Evolutionary conservation across 306 rosid genomes (phyloP), one percentile per base, ranked within the genome.

Genomic region (Geum urbanum): DNA sequence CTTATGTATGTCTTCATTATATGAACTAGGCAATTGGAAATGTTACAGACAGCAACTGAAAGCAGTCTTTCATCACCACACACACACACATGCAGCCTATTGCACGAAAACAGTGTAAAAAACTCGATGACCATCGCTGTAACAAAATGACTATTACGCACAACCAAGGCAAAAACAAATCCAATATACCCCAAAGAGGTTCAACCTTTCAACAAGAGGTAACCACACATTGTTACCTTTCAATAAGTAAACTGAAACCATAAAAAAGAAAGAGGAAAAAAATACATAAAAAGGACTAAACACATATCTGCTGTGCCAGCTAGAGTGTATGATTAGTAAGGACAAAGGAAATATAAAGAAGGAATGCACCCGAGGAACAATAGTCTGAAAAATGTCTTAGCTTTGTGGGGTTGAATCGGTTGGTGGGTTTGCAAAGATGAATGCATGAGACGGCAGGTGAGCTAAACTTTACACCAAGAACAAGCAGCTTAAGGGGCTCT

Each of bases 301-400:
- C 85, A 73, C 69, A 87, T 73, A 87, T 88, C 89, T 86, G 92
- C 88, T 57, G 73, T 72, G 92, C 91, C 96, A 88, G 91, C 96
- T 88, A n/a, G n/a, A 89, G 74, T 76, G 74, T 77, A 66, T 68
- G 77, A 78, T 79, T 71, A 76, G 74, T 71, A 78, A 73, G 73
- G 76, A 83, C 77, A n/a, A 76, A 80, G 80, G 79, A 61, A 44
- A 55, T 72, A 79, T 27, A 27, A 32, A 27, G 46, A 56, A 41
- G n/a, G 58, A 12, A 18, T n/a, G 73, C 20, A 76, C 19, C 1
- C 2, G 32, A 27, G 32, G 32, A 71, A 11, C 72, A 70, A 44
- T 32, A 54, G 20, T 45, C 69, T 44, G 50, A 52, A 68, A 74
- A 83, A 73, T 73, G 63, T 53, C 70, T 74, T 14, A 27, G 82